Conservation (phyloP, 164 flowering plant genomes). For the Umbellularia californica region DNA sequence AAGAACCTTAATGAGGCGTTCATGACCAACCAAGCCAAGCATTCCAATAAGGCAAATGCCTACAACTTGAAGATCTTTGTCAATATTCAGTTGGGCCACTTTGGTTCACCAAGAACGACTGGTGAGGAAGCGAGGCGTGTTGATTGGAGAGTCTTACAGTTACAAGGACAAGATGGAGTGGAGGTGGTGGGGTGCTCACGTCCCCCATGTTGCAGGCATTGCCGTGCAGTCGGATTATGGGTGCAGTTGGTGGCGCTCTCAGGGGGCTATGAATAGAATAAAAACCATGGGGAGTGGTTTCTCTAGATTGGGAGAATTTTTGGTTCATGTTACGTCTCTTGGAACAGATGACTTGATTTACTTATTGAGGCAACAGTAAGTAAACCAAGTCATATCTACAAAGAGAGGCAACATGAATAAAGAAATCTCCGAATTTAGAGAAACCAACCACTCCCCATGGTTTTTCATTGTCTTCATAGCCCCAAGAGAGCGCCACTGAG, state of each 20-base stretch:
- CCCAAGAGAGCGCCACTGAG: slow-evolving; percentile 86
- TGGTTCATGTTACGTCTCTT: no score
- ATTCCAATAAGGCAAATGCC: slow-evolving; percentile 71
- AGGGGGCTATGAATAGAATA: slow-evolving; percentile 80
- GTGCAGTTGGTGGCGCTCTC: slow-evolving; percentile 82
- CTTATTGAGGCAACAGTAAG: no score
- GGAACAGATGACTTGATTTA: no score
- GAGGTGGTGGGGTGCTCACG: slow-evolving; percentile 88
- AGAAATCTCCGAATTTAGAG: no score
- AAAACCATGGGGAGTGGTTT: slow-evolving; percentile 97
- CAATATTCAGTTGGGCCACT: slow-evolving; percentile 56
- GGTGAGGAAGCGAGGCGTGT: slow-evolving; percentile 55
- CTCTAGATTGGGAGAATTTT: slow-evolving; percentile 71
- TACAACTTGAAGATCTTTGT: slow-evolving; percentile 77
- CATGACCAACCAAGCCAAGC: slow-evolving; percentile 68
- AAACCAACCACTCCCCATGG: no score
- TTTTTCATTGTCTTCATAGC: slow-evolving; percentile 24
- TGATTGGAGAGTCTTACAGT: slow-evolving; percentile 76
- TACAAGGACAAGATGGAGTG: slow-evolving; percentile 72
- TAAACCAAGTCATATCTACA: no score
- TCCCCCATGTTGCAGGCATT: slow-evolving; percentile 76
- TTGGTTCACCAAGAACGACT: slow-evolving; percentile 84
- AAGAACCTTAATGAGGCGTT: slow-evolving; percentile 63
- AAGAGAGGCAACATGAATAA: no score
- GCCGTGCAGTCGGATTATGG: slow-evolving; percentile 68